Evolutionary conservation across 345 rosid species (phyloP).

Genomic region (Eucalyptus albens): DNA sequence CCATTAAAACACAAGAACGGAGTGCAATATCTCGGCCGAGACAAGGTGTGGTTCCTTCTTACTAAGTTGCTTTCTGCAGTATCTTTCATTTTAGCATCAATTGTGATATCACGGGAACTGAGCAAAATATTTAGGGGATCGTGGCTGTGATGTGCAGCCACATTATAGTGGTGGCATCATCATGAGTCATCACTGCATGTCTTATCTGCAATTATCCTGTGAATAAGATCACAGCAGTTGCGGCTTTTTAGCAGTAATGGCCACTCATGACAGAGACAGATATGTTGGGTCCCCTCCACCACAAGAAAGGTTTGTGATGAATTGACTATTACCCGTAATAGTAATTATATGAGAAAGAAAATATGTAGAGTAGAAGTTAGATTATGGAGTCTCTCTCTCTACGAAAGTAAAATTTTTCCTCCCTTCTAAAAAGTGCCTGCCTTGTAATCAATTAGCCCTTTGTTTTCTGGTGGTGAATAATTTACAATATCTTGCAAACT

Average conservation of each 20-base stretch:
- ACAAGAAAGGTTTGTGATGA: background rate
- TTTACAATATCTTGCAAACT: background rate
- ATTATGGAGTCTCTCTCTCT: background rate
- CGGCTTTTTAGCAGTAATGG: background rate
- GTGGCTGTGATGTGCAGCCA: background rate
- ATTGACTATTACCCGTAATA: background rate
- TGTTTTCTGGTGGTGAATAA: background rate
- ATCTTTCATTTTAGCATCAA: background rate
- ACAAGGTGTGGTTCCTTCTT: constrained; percentile 24
- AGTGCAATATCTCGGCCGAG: constrained; percentile 58
- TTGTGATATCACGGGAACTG: fast-evolving
- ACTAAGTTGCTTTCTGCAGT: background rate
- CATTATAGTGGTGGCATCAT: too few species aligned
- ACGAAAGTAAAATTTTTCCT: too few species aligned
- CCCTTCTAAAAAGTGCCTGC: too few species aligned
- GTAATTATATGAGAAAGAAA: too few species aligned
- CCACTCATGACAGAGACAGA: background rate
- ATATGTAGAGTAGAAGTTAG: background rate
- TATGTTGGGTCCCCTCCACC: fast-evolving
- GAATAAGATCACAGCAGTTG: background rate
- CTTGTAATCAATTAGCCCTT: background rate
- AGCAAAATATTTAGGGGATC: background rate
- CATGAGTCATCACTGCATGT: background rate
- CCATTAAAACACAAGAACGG: constrained; percentile 67
- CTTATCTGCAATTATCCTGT: too few species aligned